Evolutionary conservation across 805 yeast species (phyloP).

Genomic region (Candida ponderosae): DNA sequence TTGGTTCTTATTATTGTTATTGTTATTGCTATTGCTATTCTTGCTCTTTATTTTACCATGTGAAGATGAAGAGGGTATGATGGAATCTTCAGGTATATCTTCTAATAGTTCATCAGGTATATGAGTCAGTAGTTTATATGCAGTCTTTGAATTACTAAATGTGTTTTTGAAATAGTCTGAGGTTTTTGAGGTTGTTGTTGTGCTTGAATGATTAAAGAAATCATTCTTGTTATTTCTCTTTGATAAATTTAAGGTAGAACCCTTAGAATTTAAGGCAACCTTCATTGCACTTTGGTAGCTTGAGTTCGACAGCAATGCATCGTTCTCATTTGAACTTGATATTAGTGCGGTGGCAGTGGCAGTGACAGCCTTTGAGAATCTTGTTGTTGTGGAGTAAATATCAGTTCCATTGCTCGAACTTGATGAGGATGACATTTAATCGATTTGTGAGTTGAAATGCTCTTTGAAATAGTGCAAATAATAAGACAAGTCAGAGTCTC

Average conservation of each 20-base stretch:
- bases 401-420: conserved; percentile 4
- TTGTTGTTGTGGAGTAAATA: conserved; percentile 23
- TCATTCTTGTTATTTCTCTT: conserved; percentile 18
- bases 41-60: conserved; percentile 7
- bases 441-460: not conserved
- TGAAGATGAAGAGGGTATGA: not conserved
- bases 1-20: conserved; percentile 3
- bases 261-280: conserved; percentile 31
- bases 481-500: not conserved
- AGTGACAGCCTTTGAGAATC: conserved; percentile 40
- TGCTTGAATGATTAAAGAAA: conserved; percentile 8
- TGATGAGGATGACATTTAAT: not conserved
- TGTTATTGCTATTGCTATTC: conserved; percentile 4
- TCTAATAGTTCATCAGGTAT: conserved; percentile 56
- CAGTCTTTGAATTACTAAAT: conserved; percentile 27
- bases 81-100: conserved; percentile 37
- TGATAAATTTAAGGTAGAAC: conserved; percentile 22
- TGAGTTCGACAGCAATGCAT: conserved; percentile 29
- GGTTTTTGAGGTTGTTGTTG: conserved; percentile 22
- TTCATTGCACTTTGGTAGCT: conserved; percentile 38
- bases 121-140: conserved; percentile 39
- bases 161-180: conserved; percentile 32
- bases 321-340: conserved; percentile 10
- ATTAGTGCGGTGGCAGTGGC: conserved; percentile 50
- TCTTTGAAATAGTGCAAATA: not conserved